Evolutionary conservation across 2,329 filamentous ascomycete species (phyloP), one percentile per base, ranked within the genome.

Genomic region (Calonectria leucothoes): DNA sequence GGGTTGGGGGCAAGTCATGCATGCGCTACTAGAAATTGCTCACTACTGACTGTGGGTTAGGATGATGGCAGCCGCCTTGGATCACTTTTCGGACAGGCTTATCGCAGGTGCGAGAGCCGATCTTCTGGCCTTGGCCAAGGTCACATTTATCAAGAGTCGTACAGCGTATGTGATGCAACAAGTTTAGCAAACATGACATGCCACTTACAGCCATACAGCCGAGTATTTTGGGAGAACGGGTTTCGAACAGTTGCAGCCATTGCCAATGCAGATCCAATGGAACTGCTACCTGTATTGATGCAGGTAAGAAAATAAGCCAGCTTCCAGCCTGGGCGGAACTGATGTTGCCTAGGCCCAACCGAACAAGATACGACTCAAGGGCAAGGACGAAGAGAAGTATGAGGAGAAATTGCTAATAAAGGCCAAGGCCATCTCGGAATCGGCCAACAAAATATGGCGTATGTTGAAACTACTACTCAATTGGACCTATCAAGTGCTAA

Each of bases 181-280:
- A 14, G 14, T 49, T 42, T n/a, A 25, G 23, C 55, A n/a, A 61
- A 7, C 3, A 37, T 11, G n/a, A n/a, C 55, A 15, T 6, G 39
- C 23, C 61, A 70, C 75, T 72, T 63, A 75, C 39, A 57, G 20
- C 63, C 6, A 14, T 12, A 31, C 29, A 86, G 84, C 5, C 82
- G 90, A 17, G 87, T 95, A 7, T 93, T 96, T 74, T 94, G 93
- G 88, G 94, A 95, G 70, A 95, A 93, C 81, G 94, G 94, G 1
- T 93, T 93, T 79, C 92, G 91, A 78, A 93, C 90, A 29, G 85
- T 95, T 33, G 91, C 91, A 42, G 88, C 90, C 4, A 86, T 96
- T 61, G 93, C 94, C 6, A 93, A 93, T 76, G 93, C 93, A 0
- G 89, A 93, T 73, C 89, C 92, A 0, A 88, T 88, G 73, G 93